Evolutionary conservation across 1,284 basidiomycete species (phyloP).

Genomic region (Sphaerobolus stellatus): DNA sequence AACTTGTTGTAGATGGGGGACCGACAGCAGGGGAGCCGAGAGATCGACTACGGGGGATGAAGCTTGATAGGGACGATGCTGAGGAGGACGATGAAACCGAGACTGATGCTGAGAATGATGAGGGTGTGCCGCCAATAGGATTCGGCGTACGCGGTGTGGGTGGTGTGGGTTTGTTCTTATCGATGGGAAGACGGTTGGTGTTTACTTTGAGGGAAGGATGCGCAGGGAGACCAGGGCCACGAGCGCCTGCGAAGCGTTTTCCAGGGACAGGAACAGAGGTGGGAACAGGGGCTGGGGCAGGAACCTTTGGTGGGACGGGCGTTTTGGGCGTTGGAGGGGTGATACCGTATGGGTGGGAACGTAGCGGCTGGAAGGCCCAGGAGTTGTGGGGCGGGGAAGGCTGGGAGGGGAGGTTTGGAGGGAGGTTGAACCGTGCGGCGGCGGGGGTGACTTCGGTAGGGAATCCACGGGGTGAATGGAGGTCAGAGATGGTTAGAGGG

Average conservation of each 20-base stretch:
- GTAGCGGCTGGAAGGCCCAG: neutral
- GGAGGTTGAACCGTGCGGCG: neutral
- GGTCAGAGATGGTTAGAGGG: neutral
- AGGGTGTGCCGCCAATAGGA: too few species aligned
- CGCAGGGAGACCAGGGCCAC: neutral
- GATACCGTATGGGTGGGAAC: neutral
- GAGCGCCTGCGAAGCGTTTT: neutral
- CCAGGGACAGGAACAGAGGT: neutral
- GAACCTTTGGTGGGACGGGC: slow-evolving; percentile 11
- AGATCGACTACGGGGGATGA: slow-evolving; percentile 1
- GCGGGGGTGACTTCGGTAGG: slow-evolving; percentile 5
- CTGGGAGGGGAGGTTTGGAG: neutral
- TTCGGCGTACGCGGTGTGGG: slow-evolving; percentile 10
- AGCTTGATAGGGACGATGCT: neutral
- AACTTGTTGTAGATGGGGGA: slow-evolving; percentile 29
- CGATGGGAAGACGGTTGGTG: neutral
- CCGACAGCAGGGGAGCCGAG: neutral
- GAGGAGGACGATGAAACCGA: neutral
- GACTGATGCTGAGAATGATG: neutral
- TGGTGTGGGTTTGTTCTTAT: slow-evolving; percentile 10
- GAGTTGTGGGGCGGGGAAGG: neutral
- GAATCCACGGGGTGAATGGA: slow-evolving; percentile 1
- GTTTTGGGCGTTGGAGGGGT: slow-evolving; percentile 6
- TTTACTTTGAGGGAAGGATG: neutral
- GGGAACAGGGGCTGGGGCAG: slow-evolving; percentile 6